Evolutionary conservation across 306 rosid genomes (phyloP), one percentile per base, ranked within the genome.

Genomic region (Vicia villosa): DNA sequence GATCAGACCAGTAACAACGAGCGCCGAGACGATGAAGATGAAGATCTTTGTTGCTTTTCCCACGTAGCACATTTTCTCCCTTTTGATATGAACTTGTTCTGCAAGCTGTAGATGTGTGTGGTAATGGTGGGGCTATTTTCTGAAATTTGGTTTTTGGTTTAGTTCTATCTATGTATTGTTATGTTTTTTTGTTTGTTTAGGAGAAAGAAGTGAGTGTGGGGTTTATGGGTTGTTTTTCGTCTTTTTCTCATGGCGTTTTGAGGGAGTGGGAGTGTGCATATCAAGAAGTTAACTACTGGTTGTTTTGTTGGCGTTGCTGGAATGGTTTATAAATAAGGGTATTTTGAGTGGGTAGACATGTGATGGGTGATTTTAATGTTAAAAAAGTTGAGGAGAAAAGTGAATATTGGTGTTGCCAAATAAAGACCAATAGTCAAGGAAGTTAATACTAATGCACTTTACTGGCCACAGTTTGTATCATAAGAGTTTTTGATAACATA

Each of bases 21-120:
- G 80, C 8, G 84, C 85, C 1, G 97, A 91, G n/a, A 89, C 81
- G 7, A 95, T 63, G 85, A 95, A 95, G 73, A 95, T 87, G 95
- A 95, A 95, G 97, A 91, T 95, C 96, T 91, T 95, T 63, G 99
- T 91, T 75, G 99, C 99, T 85, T 95, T 95, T 22, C 99, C 97
- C 68, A 95, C 97, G 73, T 87, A 91, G 75, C 99, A 95, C 97
- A 94, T 81, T 63, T 42, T 30, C 8, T 37, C 1, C 26, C 0
- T 12, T 17, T n/a, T 20, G 4, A 2, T 26, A 34, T 65, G 38
- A 40, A 37, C 17, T 21, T 43, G 20, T 52, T 65, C 69, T 42
- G 77, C 1, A 81, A 50, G 15, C 63, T 70, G 42, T 37, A 15
- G n/a, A n/a, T n/a, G 60, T 34, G 38, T 34, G 38, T 7, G 38